Base-by-base conservation (phyloP, 306 rosid genomes). In the Quercus mongolica region DNA sequence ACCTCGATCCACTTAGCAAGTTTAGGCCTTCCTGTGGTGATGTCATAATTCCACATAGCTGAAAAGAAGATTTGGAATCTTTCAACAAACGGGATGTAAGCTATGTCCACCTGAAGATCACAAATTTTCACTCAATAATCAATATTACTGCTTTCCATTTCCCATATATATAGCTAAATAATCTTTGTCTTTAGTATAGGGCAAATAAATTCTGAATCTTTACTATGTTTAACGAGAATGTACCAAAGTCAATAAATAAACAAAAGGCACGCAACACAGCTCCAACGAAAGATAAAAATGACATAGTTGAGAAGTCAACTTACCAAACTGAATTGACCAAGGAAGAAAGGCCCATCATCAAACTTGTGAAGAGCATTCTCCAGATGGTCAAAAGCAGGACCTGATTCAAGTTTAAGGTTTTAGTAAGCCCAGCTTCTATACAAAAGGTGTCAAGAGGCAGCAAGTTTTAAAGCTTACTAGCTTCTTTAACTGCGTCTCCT, bases 1-100 rank as follows among this genome's bases (percentile, higher is more conserved):
- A 91, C 97, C 96, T 88, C 88, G 55, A 88, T 76, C 94, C 94
- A 93, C 69, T 86, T 51, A 1, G 86, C 89, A 46, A 91, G 86
- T 79, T 87, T 84, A 62, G 92, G 89, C 74, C 96, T 89, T 79
- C 92, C 94, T 46, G 73, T 81, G 11, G 90, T 80, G 78, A 89
- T 87, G 69, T 91, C 91, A 72, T 81, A 79, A 75, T 91, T 84
- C 70, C 56, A 79, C 35, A 71, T 61, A 72, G 84, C 92, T 0
- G 83, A 78, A 58, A 89, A 89, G 80, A 75, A 77, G n/a, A 73
- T 0, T 77, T 88, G 92, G 83, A 88, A 87, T 77, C 89, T 88
- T 75, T 93, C 97, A 76, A 93, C 52, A 54, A 88, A 91, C 11
- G 97, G 76, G 73, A 86, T 74, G 49, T 81, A 92, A 49, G 86